Base-by-base conservation (phyloP, 1,284 basidiomycete species). In the Rhodotorula sp. region DNA sequence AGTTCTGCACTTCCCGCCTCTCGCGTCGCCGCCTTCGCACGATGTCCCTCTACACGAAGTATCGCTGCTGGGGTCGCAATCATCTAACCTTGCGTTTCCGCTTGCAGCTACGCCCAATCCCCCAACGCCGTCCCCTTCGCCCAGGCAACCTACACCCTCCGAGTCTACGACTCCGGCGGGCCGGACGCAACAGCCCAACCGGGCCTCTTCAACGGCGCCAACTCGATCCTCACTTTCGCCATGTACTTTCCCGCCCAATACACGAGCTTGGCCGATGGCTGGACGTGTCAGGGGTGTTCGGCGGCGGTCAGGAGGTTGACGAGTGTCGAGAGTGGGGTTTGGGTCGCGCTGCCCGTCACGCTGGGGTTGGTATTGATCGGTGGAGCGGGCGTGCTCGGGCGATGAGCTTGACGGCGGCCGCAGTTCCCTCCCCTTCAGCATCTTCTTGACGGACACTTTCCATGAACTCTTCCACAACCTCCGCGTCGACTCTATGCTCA, bases 181-280 rank as follows among this genome's bases (percentile, higher is more conserved):
- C 83, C 86, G 9, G 84, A 82, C 19, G 87, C 87, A 0, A 80
- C 82, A 11, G 81, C 85, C 48, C 80, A 82, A 27, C 86, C 87
- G 0, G 94, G 93, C 0, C 85, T 84, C 77, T 82, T 97, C 74
- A 82, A 74, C 56, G 74, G 82, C 66, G 86, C 88, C 59, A 92
- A 93, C 79, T 84, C 83, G 48, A 84, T 85, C 5, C 82, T 91
- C 54, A 83, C 85, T 76, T 96, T 97, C 81, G 91, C 90, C 59
- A 80, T 97, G 78, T 97, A 96, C 80, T 88, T 87, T 1, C 92
- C 93, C 0, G 85, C 87, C 75, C 59, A 84, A 11, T 94, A 94
- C 79, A 91, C 89, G 0, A 85, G 88, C 19, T 78, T 94, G 9
- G 78, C 85, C 4, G 17, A 53, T 2, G 85, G 74, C 4, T 75